Evolutionary conservation across 2,329 filamentous ascomycete species (phyloP), one percentile per base, ranked within the genome.

Genomic region (Rachicladosporium sp.): DNA sequence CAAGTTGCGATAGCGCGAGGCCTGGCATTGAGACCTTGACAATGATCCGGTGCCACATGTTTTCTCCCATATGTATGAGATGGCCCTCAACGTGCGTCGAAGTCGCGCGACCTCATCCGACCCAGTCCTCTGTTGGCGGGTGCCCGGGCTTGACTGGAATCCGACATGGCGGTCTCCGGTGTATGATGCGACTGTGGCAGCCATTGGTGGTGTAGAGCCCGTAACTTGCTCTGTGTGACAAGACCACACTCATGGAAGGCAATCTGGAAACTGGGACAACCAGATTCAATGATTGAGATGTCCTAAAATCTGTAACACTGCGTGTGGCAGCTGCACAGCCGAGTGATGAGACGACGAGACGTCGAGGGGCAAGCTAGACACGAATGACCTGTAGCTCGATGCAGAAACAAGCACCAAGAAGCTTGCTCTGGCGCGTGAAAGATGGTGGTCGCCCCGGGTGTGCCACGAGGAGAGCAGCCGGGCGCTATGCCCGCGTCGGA

Each of bases 51-150:
- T 19, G 15, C 15, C 15, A 19, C 15, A 19, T 19, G 15, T 19
- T 19, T 19, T 19, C 15, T 19, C 15, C 15, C 15, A 19, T 19
- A 19, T 19, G 15, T 19, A 19, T 19, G 15, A 19, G 15, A 19
- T 19, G 15, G 15, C 15, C 15, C 15, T 19, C 15, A 19, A 19
- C 15, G 15, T 19, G 15, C 15, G 15, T 19, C 15, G 15, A 19
- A 19, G 15, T 54, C 50, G 40, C 6, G n/a, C 33, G 23, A 10
- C 21, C 29, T 68, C 63, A 68, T 55, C 60, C 65, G 55, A 65
- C 53, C 56, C 61, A 64, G 55, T 66, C 61, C 50, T 65, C 59
- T 49, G 57, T 53, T 44, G 60, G 60, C 43, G 62, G 61, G 50
- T 64, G 55, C 52, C 60, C 61, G 45, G 59, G 59, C 43, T 59